Conservation (phyloP, 2,329 filamentous ascomycete genomes). For the Curvularia lunata region DNA sequence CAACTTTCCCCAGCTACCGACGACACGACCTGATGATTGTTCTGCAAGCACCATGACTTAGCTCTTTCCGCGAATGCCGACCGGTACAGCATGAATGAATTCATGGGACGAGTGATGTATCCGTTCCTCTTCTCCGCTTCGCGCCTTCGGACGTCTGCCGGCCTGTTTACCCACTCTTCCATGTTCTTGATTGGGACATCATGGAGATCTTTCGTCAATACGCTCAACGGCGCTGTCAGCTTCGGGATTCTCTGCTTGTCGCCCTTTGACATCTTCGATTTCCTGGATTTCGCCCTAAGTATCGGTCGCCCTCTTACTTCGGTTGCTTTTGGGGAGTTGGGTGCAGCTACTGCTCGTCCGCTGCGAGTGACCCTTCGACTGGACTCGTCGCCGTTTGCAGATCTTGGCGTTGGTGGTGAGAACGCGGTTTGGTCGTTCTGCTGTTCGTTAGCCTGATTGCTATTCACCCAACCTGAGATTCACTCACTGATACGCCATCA, state of each 20-base stretch:
- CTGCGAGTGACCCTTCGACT: constrained; percentile 50
- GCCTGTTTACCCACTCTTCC: constrained; percentile 76
- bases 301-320: constrained; percentile 37
- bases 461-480: background rate
- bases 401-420: constrained; percentile 54
- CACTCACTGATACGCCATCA: constrained; percentile 35
- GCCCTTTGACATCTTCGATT: constrained; percentile 53
- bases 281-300: constrained; percentile 49
- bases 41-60: constrained; percentile 79
- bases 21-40: constrained; percentile 94
- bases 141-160: constrained; percentile 66
- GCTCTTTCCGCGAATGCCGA: constrained; percentile 89
- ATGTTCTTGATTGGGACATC: constrained; percentile 76
- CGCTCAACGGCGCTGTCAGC: constrained; percentile 72
- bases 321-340: constrained; percentile 32
- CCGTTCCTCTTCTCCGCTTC: constrained; percentile 76
- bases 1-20: constrained; percentile 86
- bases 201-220: constrained; percentile 68
- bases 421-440: constrained; percentile 39
- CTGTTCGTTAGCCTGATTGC: constrained; percentile 24
- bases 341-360: constrained; percentile 30
- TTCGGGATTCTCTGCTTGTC: constrained; percentile 59
- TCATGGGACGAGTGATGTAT: constrained; percentile 91
- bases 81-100: constrained; percentile 97
- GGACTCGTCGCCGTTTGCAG: constrained; percentile 50